These are phyloP conservation scores for Pyrenochaeta sp. DNA, from an alignment of 2,329 filamentous ascomycete species.

Conservation along the genomic window DNA sequence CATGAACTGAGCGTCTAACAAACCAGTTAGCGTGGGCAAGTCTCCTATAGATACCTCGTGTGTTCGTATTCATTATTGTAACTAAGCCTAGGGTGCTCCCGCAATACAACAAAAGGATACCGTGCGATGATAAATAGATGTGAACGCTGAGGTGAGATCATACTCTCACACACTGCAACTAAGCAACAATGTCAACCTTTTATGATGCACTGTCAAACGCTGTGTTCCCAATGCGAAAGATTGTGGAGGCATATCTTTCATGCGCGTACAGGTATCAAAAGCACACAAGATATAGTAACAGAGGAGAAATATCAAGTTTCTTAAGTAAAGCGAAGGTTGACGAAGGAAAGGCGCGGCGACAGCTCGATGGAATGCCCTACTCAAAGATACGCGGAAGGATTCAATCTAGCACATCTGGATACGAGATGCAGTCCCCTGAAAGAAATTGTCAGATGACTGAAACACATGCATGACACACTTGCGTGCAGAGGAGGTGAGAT, in stretches of 20 bases:
- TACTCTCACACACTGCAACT: too few species aligned
- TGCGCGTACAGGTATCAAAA: not conserved
- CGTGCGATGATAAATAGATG: too few species aligned
- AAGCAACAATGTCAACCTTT: not conserved
- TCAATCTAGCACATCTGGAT: not conserved
- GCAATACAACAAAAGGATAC: too few species aligned
- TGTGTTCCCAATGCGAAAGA: not conserved
- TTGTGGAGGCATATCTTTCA: not conserved
- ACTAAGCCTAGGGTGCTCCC: too few species aligned
- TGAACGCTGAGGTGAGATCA: too few species aligned
- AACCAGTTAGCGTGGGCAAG: too few species aligned
- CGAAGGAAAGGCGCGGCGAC: not conserved
- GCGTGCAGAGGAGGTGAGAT: slow-evolving; percentile 3
- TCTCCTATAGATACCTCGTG: too few species aligned
- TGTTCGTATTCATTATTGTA: too few species aligned
- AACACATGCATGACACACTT: slow-evolving; percentile 6
- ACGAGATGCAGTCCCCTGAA: not conserved
- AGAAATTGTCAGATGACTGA: slow-evolving; percentile 1
- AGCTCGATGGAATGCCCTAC: not conserved
- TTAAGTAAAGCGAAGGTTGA: too few species aligned
- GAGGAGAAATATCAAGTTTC: not conserved
- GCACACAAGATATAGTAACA: not conserved
- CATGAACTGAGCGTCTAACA: too few species aligned
- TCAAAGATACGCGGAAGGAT: not conserved
- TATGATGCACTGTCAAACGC: not conserved